These are phyloP conservation scores for Monascus purpureus DNA, from an alignment of 495 filamentous ascomycete species.

Conservation along the genomic window DNA sequence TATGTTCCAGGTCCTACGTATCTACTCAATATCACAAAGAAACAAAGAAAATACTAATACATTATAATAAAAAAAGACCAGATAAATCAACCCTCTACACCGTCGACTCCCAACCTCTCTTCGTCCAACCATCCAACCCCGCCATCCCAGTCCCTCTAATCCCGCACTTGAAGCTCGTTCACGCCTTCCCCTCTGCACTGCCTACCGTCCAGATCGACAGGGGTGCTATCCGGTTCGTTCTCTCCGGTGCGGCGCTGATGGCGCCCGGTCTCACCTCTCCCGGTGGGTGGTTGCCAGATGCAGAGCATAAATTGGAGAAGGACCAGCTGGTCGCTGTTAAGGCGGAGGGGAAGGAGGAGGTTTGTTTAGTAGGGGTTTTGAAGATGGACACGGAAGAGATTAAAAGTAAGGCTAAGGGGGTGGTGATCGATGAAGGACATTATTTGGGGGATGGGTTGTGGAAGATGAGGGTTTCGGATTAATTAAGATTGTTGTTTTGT, in stretches of 20 bases:
- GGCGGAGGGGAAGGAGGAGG: slow-evolving; percentile 88
- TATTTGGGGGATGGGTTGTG: slow-evolving; percentile 92
- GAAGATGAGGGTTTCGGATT: slow-evolving; percentile 35
- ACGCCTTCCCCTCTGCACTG: slow-evolving; percentile 39
- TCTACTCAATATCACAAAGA: neutral
- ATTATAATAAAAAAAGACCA: slow-evolving; percentile 35
- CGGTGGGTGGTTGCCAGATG: slow-evolving; percentile 61
- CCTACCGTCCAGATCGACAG: slow-evolving; percentile 61
- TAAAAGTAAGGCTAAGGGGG: slow-evolving; percentile 82
- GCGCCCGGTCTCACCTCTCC: slow-evolving; percentile 75
- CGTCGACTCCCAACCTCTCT: slow-evolving; percentile 59
- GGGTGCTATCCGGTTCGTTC: slow-evolving; percentile 91
- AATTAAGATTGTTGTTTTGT: neutral
- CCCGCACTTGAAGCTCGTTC: slow-evolving; percentile 68
- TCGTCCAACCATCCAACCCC: slow-evolving; percentile 60
- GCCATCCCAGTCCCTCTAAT: slow-evolving; percentile 52
- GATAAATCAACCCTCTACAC: slow-evolving; percentile 80
- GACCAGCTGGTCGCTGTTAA: slow-evolving; percentile 75
- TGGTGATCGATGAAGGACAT: slow-evolving; percentile 84
- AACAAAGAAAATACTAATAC: slow-evolving; percentile 2
- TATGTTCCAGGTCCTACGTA: neutral
- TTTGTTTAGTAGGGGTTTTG: slow-evolving; percentile 75
- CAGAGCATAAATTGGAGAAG: slow-evolving; percentile 43
- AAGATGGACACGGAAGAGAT: slow-evolving; percentile 85
- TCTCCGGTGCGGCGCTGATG: slow-evolving; percentile 88